Percentiles rank a stretch among this genome's conserved stretches.
These are phyloP conservation scores for Sideroxylon spinosum DNA, from an alignment of 179 eudicot species.

Conservation along the genomic window DNA sequence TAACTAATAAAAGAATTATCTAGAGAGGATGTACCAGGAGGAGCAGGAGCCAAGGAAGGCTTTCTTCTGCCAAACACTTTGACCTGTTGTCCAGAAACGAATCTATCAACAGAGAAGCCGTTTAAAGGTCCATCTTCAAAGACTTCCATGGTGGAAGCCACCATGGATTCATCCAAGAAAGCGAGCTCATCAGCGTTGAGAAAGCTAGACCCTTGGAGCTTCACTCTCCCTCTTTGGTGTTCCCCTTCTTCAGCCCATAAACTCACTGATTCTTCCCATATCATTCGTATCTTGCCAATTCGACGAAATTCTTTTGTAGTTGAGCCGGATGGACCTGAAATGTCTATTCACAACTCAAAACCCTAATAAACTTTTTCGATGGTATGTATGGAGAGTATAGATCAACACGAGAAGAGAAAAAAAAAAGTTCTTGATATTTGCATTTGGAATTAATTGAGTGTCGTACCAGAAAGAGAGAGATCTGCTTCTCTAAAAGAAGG, in stretches of 20 bases:
- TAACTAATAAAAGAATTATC: neutral
- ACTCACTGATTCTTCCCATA: slow-evolving; percentile 80
- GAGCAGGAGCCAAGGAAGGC: slow-evolving; percentile 27
- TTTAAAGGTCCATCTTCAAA: slow-evolving; percentile 62
- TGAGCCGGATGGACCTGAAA: slow-evolving; percentile 13
- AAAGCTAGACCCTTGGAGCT: slow-evolving; percentile 50
- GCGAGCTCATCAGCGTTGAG: slow-evolving; percentile 64
- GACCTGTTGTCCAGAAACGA: slow-evolving; percentile 60
- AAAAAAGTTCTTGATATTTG: too few species aligned
- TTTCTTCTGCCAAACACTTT: slow-evolving; percentile 82
- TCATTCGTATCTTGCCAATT: slow-evolving; percentile 63
- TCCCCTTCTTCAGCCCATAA: slow-evolving; percentile 79
- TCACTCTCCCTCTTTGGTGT: slow-evolving; percentile 55
- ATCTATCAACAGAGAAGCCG: slow-evolving; percentile 79
- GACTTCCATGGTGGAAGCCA: slow-evolving; percentile 60
- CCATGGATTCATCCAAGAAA: slow-evolving; percentile 74
- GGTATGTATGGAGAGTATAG: too few species aligned
- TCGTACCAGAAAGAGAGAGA: slow-evolving; percentile 36
- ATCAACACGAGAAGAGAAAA: too few species aligned
- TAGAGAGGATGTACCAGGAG: slow-evolving; percentile 19
- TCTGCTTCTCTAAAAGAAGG: slow-evolving; percentile 47
- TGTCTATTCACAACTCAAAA: slow-evolving; percentile 32
- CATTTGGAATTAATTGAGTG: too few species aligned
- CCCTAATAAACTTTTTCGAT: slow-evolving; percentile 25
- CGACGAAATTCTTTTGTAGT: slow-evolving; percentile 38